Evolutionary conservation across 2,329 filamentous ascomycete genomes (phyloP), one percentile per base, ranked within the genome.

Genomic region (Diaporthe sp.): DNA sequence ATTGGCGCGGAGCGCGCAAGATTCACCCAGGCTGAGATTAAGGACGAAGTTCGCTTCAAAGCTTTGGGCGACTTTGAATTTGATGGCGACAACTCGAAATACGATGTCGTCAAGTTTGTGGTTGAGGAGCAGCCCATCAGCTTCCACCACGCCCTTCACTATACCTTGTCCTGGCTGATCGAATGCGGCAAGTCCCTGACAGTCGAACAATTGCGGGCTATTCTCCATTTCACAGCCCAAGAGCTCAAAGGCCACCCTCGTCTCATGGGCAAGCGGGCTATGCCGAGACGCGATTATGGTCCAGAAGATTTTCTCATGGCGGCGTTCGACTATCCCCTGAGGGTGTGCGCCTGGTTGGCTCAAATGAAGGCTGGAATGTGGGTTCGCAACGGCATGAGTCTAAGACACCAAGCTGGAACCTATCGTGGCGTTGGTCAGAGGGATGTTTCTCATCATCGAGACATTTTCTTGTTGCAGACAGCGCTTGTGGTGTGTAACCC

Each of bases 361-460:
- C 97, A 99, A 86, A 98, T 99, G 92, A 98, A 98, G 83, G 95
- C 96, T 25, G 95, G 95, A 70, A 98, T 98, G 92, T 99, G 97
- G 97, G 96, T 99, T 77, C 92, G 97, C 74, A 99, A 99, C 82
- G 97, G 97, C 2, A 95, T 99, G 81, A 98, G 96, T 80, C 89
- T 99, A 70, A 92, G 96, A 53, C 97, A 99, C 82, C 97, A 99
- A 84, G 97, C 97, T 82, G 94, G 94, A 71, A 97, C 96, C 25
- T 99, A 99, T 82, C 93, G 95, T 22, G 96, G 95, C 55, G 95
- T 98, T 19, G 92, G 92, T 15, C 95, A 97, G 80, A 90, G 97
- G 78, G 97, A 99, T 83, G 94, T 98, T 28, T 95, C 95, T 2
- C 96, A 98, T 81, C 96, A 98, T 80, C 92, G 97, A 75, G 97